phyloP scores from a whole-genome alignment of 257 asterid species.

The Capsicum baccatum region DNA sequence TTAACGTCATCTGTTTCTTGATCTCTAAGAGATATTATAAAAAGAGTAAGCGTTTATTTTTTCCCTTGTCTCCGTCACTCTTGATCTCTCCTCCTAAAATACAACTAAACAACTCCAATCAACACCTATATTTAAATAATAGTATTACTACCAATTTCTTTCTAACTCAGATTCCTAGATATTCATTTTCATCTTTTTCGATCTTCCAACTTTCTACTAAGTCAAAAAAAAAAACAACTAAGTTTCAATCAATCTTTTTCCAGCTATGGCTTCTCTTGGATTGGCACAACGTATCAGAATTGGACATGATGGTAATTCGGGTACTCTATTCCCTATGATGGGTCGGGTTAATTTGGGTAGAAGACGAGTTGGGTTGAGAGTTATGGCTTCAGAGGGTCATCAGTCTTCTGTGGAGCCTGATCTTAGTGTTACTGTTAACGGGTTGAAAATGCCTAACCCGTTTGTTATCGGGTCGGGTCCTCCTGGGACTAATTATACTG shows the following conservation, averaged over 20 bases:
- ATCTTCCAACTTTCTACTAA: background rate
- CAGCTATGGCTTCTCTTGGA: slow-evolving; percentile 51
- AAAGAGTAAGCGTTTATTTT: no score
- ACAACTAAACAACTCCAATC: background rate
- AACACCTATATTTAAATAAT: background rate
- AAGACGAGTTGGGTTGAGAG: slow-evolving; percentile 56
- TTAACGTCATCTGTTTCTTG: no score
- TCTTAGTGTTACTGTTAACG: slow-evolving; percentile 89
- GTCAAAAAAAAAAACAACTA: background rate
- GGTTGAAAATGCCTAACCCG: slow-evolving; percentile 92
- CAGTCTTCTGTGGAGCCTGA: slow-evolving; percentile 65
- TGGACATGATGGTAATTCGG: slow-evolving; percentile 16
- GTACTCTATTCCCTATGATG: slow-evolving; percentile 3
- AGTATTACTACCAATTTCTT: background rate
- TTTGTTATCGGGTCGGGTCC: slow-evolving; percentile 99
- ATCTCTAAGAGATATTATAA: no score
- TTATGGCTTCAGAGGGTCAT: slow-evolving; percentile 46
- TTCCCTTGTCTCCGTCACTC: background rate
- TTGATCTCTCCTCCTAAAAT: background rate
- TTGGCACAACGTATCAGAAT: slow-evolving; percentile 43
- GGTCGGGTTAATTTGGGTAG: background rate
- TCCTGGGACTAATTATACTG: slow-evolving; percentile 92
- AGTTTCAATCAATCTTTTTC: background rate
- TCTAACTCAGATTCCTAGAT: slow-evolving; percentile 50
- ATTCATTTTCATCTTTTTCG: slow-evolving; percentile 44